Conservation (phyloP, 2,329 filamentous ascomycete genomes). For the Epichloe baconii region DNA sequence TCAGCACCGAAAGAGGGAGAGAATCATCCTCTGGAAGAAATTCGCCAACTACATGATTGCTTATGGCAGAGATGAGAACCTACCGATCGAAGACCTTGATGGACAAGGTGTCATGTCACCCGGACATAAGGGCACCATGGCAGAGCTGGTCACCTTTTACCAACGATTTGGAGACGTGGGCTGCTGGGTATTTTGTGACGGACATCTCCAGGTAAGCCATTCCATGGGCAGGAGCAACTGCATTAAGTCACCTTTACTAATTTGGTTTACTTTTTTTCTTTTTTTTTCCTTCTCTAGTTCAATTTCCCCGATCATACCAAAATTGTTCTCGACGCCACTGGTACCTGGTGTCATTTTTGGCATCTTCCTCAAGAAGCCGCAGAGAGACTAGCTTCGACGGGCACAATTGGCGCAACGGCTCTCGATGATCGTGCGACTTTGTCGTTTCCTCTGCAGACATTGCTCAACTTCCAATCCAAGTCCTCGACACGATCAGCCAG, state of each 20-base stretch:
- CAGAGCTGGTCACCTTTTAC: slow-evolving; percentile 63
- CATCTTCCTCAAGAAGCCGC: slow-evolving; percentile 62
- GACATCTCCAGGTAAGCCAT: slow-evolving; percentile 53
- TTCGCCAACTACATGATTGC: slow-evolving; percentile 64
- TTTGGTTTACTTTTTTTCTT: background rate
- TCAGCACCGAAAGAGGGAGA: slow-evolving; percentile 52
- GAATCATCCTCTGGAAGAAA: slow-evolving; percentile 58
- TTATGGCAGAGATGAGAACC: slow-evolving; percentile 58
- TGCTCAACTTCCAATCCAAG: slow-evolving; percentile 53
- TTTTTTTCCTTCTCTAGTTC: slow-evolving; percentile 35
- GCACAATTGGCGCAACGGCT: slow-evolving; percentile 56
- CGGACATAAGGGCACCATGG: slow-evolving; percentile 24
- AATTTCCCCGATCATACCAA: slow-evolving; percentile 87
- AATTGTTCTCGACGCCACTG: slow-evolving; percentile 61
- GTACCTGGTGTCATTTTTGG: slow-evolving; percentile 67
- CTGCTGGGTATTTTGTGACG: slow-evolving; percentile 70
- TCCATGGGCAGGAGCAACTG: background rate
- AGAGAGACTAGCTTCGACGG: slow-evolving; percentile 47
- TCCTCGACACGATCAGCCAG: slow-evolving; percentile 31
- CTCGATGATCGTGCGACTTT: slow-evolving; percentile 58
- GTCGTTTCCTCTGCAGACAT: slow-evolving; percentile 57
- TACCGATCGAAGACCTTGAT: slow-evolving; percentile 32
- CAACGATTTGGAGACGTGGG: slow-evolving; percentile 71
- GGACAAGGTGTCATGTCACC: slow-evolving; percentile 25
- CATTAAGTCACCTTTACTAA: background rate